A percentile compares a stretch with the other conserved stretches of the same genome.
Evolutionary conservation across 371 early-diverging fungal species (phyloP).

Genomic region (Mortierella sp.): DNA sequence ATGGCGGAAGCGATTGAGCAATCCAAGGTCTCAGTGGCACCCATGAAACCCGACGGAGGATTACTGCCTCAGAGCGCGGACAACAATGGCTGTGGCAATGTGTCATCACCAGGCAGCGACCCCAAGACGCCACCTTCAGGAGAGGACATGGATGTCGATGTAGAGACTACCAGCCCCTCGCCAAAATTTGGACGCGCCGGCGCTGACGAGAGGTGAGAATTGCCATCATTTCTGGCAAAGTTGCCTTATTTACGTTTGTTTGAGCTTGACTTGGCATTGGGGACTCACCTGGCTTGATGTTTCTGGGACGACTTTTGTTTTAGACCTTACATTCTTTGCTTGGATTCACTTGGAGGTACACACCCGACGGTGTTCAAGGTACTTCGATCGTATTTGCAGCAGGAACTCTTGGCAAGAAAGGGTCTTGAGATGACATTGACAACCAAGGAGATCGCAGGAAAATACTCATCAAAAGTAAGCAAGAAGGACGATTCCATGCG

Average conservation of each 20-base stretch:
- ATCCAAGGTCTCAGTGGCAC: not conserved
- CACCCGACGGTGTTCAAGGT: slow-evolving; percentile 59
- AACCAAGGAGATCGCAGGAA: slow-evolving; percentile 39
- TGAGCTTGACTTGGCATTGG: not conserved
- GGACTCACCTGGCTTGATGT: not conserved
- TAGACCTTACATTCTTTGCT: slow-evolving; percentile 60
- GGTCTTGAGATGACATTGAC: slow-evolving; percentile 32
- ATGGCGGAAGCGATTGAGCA: slow-evolving; percentile 4
- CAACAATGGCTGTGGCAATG: not conserved
- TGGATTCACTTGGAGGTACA: slow-evolving; percentile 69
- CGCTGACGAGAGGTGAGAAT: slow-evolving; percentile 3
- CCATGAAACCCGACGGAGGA: not conserved
- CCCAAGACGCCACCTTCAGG: slow-evolving; percentile 10
- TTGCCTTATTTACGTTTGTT: not conserved
- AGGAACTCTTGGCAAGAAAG: slow-evolving; percentile 52
- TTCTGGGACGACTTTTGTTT: not conserved
- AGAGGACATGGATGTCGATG: slow-evolving; percentile 14
- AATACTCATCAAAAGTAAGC: slow-evolving; percentile 60
- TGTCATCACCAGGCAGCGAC: not conserved
- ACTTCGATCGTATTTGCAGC: slow-evolving; percentile 59
- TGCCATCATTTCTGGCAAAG: not conserved
- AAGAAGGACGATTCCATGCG: not conserved
- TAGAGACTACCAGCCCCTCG: not conserved
- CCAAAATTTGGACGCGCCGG: not conserved
- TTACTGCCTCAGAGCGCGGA: not conserved